These are phyloP conservation scores for Mycena leptocephala DNA, from an alignment of 768 basidiomycete genomes.

Conservation along the genomic window DNA sequence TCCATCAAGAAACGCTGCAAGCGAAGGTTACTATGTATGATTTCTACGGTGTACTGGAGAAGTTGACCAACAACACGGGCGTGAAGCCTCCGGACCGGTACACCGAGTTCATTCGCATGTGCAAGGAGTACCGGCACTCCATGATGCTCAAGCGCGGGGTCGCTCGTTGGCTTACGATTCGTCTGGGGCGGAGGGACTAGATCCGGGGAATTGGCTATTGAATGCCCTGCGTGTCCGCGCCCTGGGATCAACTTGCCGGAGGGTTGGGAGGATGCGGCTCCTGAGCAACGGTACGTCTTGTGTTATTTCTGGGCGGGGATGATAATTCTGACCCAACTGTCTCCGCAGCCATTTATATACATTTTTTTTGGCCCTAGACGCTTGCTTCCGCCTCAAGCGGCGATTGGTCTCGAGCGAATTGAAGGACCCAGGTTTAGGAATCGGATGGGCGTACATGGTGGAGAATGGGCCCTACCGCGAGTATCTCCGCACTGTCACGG, in stretches of 20 bases:
- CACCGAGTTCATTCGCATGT: conserved; percentile 11
- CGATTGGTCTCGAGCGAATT: not conserved
- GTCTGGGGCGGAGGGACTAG: no score
- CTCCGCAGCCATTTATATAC: conserved; percentile 41
- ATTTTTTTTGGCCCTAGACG: conserved; percentile 42
- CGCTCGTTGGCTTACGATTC: not conserved
- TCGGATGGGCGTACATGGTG: conserved; percentile 26
- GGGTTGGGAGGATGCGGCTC: no score
- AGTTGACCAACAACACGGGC: not conserved
- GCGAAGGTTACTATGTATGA: conserved; percentile 11
- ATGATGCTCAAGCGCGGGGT: conserved; percentile 44
- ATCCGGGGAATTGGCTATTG: no score
- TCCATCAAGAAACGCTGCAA: not conserved
- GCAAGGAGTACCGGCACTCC: conserved; percentile 42
- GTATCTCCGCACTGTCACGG: no score
- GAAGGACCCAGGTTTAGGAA: not conserved
- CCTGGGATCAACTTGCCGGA: no score
- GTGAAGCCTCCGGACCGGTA: conserved; percentile 22
- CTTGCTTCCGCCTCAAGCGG: conserved; percentile 35
- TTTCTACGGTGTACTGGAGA: conserved; percentile 5
- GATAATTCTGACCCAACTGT: conserved; percentile 24
- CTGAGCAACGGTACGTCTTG: no score
- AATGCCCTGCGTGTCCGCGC: no score
- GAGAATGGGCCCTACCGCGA: conserved; percentile 23
- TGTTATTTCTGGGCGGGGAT: no score